A percentile compares a stretch with the other conserved stretches of the same genome.
Conservation (phyloP, 306 rosid genomes). For the Potentilla sterilis region DNA sequence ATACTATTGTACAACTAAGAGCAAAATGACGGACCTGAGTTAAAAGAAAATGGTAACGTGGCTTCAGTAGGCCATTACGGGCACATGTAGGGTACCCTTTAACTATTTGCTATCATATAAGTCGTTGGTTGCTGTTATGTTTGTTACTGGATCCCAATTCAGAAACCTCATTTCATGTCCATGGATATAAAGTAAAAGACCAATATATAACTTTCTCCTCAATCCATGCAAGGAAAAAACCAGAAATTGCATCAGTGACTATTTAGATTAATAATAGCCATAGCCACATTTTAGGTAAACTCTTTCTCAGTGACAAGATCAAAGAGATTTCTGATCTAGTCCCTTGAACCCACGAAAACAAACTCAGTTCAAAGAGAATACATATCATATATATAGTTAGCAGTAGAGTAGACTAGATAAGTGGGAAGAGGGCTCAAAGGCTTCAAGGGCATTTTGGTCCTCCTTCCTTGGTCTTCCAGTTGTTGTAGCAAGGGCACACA, state of each 20-base stretch:
- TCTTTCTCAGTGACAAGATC: not conserved
- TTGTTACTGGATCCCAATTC: not conserved
- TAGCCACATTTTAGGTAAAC: not conserved
- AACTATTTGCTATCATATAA: not conserved
- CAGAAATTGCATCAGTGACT: conserved; percentile 3
- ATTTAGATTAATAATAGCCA: not conserved
- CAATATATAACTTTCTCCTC: not conserved
- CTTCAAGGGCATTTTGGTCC: conserved; percentile 86
- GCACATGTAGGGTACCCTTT: not conserved
- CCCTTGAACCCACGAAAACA: not conserved
- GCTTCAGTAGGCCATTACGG: not conserved
- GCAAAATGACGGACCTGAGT: not conserved
- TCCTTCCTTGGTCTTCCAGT: conserved; percentile 91
- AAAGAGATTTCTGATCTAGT: not conserved
- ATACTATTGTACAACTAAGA: too few relatives aligned
- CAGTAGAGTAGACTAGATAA: not conserved
- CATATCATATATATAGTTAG: conserved; percentile 11
- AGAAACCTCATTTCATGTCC: not conserved
- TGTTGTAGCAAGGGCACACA: conserved; percentile 90
- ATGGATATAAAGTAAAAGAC: not conserved
- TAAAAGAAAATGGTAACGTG: not conserved
- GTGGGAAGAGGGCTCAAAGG: not conserved
- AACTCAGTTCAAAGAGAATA: conserved; percentile 1
- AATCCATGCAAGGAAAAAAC: not conserved
- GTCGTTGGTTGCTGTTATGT: not conserved